Conservation (phyloP, 257 asterid genomes). For the Sherardia arvensis region DNA sequence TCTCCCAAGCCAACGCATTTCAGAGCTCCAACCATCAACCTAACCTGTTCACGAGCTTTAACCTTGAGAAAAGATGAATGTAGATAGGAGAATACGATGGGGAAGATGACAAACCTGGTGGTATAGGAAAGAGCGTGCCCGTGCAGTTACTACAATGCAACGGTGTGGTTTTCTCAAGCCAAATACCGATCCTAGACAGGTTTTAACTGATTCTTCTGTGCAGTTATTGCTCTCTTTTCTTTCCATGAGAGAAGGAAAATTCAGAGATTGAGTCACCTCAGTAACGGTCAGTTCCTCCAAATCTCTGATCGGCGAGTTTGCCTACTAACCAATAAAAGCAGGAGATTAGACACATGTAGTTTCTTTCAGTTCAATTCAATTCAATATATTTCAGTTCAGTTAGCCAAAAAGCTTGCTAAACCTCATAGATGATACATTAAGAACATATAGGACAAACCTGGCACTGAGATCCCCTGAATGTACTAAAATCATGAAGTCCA, state of each 20-base stretch:
- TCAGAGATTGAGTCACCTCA: conserved; percentile 59
- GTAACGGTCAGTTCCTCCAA: conserved; percentile 70
- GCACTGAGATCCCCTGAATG: conserved; percentile 87
- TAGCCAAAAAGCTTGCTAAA: too few species aligned
- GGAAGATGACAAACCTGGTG: conserved; percentile 61
- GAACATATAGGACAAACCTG: conserved; percentile 40
- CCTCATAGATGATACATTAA: not conserved
- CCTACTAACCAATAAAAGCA: conserved; percentile 40
- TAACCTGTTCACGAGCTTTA: conserved; percentile 47
- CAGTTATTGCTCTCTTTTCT: conserved; percentile 32
- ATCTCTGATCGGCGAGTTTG: conserved; percentile 77
- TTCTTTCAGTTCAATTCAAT: too few species aligned
- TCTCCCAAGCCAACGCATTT: conserved; percentile 75
- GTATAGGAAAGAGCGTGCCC: conserved; percentile 85
- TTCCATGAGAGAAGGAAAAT: conserved; percentile 52
- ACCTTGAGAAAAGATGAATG: not conserved
- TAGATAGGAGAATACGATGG: not conserved
- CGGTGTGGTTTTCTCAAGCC: conserved; percentile 65
- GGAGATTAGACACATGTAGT: not conserved
- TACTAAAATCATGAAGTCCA: conserved; percentile 88
- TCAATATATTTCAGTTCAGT: too few species aligned
- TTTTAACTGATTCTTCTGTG: conserved; percentile 18
- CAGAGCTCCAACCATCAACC: conserved; percentile 83
- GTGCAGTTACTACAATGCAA: conserved; percentile 79
- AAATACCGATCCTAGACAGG: conserved; percentile 37